phyloP scores from a whole-genome alignment of 257 asterid genomes.

The Mentha longifolia region DNA sequence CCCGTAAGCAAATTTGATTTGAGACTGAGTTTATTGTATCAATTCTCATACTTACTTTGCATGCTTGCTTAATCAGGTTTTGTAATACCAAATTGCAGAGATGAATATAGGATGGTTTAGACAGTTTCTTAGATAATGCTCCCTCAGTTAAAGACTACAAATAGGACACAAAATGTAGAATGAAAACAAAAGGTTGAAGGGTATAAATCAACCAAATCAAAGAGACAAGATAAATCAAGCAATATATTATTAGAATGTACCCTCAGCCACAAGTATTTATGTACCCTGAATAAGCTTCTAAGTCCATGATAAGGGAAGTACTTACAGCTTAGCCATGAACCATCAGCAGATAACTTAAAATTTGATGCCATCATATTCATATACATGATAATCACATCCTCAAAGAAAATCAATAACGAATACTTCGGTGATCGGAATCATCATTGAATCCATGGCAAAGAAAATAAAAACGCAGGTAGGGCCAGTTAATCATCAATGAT shows the following conservation, averaged over 20 bases:
- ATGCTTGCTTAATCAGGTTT: neutral
- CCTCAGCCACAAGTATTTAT: neutral
- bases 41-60: conserved; percentile 16
- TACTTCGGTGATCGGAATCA: conserved; percentile 5
- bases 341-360: neutral
- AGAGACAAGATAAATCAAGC: neutral
- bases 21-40: neutral
- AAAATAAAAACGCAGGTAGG: neutral
- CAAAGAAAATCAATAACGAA: neutral
- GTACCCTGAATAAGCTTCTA: neutral
- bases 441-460: neutral
- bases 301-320: neutral
- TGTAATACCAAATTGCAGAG: neutral
- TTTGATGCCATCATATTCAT: conserved; percentile 1
- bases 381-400: neutral
- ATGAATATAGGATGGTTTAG: neutral
- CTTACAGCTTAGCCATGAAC: neutral
- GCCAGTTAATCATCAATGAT: neutral
- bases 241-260: neutral
- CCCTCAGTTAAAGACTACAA: neutral
- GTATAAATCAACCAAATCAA: neutral
- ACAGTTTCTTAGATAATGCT: neutral
- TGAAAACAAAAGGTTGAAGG: neutral
- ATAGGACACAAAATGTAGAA: neutral
- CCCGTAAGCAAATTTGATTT: neutral